Base-by-base conservation (phyloP, 495 filamentous ascomycete species). In the Neurospora cerealis region DNA sequence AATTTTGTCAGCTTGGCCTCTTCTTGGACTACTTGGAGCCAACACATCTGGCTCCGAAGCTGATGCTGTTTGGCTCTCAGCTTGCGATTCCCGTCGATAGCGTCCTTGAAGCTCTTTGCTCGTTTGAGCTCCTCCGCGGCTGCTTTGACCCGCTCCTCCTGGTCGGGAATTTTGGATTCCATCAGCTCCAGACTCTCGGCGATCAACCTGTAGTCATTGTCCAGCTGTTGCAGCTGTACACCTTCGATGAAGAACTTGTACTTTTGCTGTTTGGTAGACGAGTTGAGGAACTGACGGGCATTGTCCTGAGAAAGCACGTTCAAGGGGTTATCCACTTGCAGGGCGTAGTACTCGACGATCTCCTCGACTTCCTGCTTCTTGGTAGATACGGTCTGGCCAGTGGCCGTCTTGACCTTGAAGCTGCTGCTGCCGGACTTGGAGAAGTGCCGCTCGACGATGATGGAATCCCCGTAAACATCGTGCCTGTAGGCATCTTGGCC, bases 241-340 rank as follows among this genome's bases (percentile, higher is more conserved):
- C 96, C 96, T 79, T 97, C 93, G 71, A 97, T 89, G 79, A 98
- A 99, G 76, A 97, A 97, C 76, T 93, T 95, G 85, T 98, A 99
- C 79, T 98, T 99, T 70, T 95, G 90, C 5, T 85, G 82, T 5
- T 94, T 88, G 28, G 87, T 91, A 28, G 96, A 96, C 32, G 89
- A 86, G 80, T 93, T 97, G 10, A 99, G 86, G 79, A 99, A 99
- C 73, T 97, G 92, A 19, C 95, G 91, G 40, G 96, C 96, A 81
- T 93, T 92, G 78, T 99, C 96, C 81, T 99, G 96, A 2, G 95
- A 97, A 37, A 99, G 88, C n/a, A 98, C 92, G 75, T 96, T 99
- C 84, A 99, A 92, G 0, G 96, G 96, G 74, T 99, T 99, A 79
- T 98, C 96, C 42, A 99, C 92, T 80, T 98, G 96, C 17, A 99